Base-by-base conservation (phyloP, 1,284 basidiomycete genomes). In the Ceratobasidium sp. region DNA sequence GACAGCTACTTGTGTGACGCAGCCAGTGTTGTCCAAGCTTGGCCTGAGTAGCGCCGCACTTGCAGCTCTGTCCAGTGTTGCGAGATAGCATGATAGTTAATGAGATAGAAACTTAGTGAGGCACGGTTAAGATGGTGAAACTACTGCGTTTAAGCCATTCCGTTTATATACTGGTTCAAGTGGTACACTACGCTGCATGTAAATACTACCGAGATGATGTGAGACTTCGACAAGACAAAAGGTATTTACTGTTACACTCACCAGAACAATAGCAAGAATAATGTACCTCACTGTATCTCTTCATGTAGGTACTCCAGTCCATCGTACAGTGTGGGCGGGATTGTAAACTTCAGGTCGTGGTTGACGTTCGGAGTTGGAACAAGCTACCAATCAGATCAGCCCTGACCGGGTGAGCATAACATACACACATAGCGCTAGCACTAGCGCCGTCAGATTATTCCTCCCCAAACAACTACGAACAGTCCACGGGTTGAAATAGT, bases 241-340 rank as follows among this genome's bases (percentile, higher is more conserved):
- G 33, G 28, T 40, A 9, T 62, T 62, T 10, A 40, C 42, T 62
- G 59, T 62, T 62, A 12, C 12, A 62, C 59, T 62, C 17, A 62
- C 33, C 15, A 15, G 33, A 40, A 62, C 59, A 62, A 62, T 62
- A 62, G 59, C 12, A 3, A 59, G 26, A 15, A 59, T 5, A 5
- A 46, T 13, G 7, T 46, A 13, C 44, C 13, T 13, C 44, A 46
- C 44, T 46, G 44, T 46, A 46, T 5, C 44, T 13, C 44, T 13
- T 13, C 44, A 46, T 46, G 13, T 46, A 46, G 44, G 9, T 17
- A 50, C 9, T 50, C 9, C 48, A 50, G 44, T 5, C 44, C 7
- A 46, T 46, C 13, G 44, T 13, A 46, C 13, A 13, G 13, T 46
- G 44, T 46, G 44, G 13, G 44, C 7, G 5, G 44, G 44, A 13